phyloP scores from a whole-genome alignment of 495 filamentous ascomycete genomes.

The Ascodesmis nigricans region DNA sequence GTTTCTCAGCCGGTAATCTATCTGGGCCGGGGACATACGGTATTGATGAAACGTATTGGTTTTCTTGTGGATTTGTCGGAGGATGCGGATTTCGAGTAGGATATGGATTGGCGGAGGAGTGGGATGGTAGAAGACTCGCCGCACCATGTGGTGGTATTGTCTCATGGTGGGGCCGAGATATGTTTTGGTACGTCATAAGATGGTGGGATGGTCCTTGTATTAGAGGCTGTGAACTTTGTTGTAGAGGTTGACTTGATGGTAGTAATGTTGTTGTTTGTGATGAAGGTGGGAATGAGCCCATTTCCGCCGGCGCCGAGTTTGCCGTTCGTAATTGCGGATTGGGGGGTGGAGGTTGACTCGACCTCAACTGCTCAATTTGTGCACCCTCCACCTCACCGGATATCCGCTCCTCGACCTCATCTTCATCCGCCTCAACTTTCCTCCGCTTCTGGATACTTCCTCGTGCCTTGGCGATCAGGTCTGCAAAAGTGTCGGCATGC shows the following conservation, averaged over 20 bases:
- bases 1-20: too few species aligned
- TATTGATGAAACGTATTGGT: too few species aligned
- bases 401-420: conserved; percentile 3
- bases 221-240: not conserved
- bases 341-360: not conserved
- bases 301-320: not conserved
- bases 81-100: too few species aligned
- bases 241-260: conserved; percentile 1
- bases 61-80: too few species aligned
- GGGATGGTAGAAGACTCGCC: too few species aligned
- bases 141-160: too few species aligned
- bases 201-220: not conserved
- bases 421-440: conserved; percentile 11
- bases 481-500: conserved; percentile 51
- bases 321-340: not conserved
- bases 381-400: not conserved
- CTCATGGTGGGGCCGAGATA: too few species aligned
- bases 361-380: conserved; percentile 1
- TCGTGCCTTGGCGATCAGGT: conserved; percentile 50
- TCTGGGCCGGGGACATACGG: too few species aligned
- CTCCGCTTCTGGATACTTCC: conserved; percentile 20
- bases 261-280: conserved; percentile 3
- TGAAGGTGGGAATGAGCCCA: not conserved
- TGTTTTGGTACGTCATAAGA: too few species aligned
- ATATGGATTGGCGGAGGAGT: too few species aligned